phyloP scores from a whole-genome alignment of 257 asterid genomes.

The Plectranthus barbatus region DNA sequence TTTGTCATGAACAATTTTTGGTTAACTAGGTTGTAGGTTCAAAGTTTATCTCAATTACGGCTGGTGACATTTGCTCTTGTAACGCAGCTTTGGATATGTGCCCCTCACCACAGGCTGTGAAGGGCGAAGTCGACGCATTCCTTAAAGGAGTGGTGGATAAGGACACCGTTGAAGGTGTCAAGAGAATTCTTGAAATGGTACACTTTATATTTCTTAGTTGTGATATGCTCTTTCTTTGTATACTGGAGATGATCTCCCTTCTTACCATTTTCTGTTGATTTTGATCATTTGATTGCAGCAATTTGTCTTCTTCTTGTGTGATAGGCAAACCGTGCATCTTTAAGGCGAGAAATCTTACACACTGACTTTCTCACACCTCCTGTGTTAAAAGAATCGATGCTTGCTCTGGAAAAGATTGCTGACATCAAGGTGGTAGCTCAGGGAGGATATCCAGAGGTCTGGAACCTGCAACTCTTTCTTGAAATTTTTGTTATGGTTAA shows the following conservation, averaged over 20 bases:
- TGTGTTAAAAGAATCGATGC: slow-evolving; percentile 62
- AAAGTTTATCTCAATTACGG: slow-evolving; percentile 14
- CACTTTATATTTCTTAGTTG: slow-evolving; percentile 6
- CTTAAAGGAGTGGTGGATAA: slow-evolving; percentile 49
- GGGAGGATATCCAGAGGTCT: slow-evolving; percentile 98
- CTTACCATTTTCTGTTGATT: neutral
- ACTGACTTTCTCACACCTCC: slow-evolving; percentile 83
- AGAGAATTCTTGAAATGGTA: slow-evolving; percentile 79
- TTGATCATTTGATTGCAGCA: neutral
- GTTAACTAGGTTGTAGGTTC: slow-evolving; percentile 7
- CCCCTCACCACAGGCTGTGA: slow-evolving; percentile 50
- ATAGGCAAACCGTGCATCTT: slow-evolving; percentile 75
- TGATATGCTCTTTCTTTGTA: neutral
- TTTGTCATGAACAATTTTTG: neutral
- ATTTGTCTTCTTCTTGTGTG: neutral
- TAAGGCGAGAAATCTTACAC: slow-evolving; percentile 66
- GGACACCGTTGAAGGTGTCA: slow-evolving; percentile 55
- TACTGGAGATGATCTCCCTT: no score
- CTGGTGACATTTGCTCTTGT: slow-evolving; percentile 40
- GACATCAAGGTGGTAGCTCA: slow-evolving; percentile 58
- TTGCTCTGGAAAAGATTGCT: slow-evolving; percentile 45
- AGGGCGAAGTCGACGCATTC: slow-evolving; percentile 38
- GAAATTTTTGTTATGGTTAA: neutral
- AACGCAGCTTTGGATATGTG: slow-evolving; percentile 50
- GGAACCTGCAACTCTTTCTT: neutral